Evolutionary conservation across 2,329 filamentous ascomycete species (phyloP), one percentile per base, ranked within the genome.

Genomic region (Sclerotinia nivalis): DNA sequence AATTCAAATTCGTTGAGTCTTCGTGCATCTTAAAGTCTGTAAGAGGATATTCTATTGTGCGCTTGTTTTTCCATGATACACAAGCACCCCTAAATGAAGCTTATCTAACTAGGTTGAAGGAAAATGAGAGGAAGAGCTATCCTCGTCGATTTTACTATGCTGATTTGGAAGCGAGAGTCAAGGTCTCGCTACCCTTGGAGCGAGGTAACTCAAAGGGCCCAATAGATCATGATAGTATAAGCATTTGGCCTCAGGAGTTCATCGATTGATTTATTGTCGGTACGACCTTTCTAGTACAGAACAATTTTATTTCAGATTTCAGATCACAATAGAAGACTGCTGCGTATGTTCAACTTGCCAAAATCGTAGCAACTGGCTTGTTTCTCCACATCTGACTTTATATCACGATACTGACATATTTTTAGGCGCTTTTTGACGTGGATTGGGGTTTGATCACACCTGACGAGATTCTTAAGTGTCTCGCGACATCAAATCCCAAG

Each of bases 401-500:
- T 22, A 64, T 52, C 31, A 52, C 9, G 9, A 64, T 28, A 3
- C 34, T 40, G 10, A 52, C 22, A 37, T 28, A 7, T 15, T 28
- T 25, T 22, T 20, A 12, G 50, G 61, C 5, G 70, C 83, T 89
- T 67, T 85, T 84, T 61, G 83, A 84, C 69, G 82, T 92, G 58
- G 87, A 91, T 75, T 91, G 90, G 88, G 90, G 93, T 78, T 86
- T 81, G 0, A 79, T 91, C 12, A 78, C 86, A 0, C 75, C 83
- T 9, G 81, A 86, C 9, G 87, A 90, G 69, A 80, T 91, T 28
- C 82, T 85, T 69, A 82, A 82, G 31, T 85, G 87, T 31, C 83
- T 91, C 45, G 83, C 83, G 1, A 87, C 86, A 2, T 88, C 88
- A 75, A 82, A 18, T 79, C 79, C 1, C 79, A 84, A 52, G 90